These are phyloP conservation scores for Dinochytrium kinnereticum DNA, from an alignment of 371 early-diverging fungal genomes.

Conservation along the genomic window DNA sequence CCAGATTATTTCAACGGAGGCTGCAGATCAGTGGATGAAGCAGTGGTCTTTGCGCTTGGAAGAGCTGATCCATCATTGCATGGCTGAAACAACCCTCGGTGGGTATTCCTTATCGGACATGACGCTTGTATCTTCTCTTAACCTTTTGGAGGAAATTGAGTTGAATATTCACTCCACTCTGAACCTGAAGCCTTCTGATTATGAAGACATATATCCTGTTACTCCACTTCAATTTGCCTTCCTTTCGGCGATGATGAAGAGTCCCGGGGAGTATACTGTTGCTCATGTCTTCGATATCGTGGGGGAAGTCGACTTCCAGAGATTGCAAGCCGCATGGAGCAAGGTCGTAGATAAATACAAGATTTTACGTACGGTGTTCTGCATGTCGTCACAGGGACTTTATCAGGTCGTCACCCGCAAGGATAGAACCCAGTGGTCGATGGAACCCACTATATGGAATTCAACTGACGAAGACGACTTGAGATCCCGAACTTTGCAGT, in stretches of 20 bases:
- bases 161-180: neutral
- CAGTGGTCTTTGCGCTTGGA: neutral
- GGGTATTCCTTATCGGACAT: constrained; percentile 4
- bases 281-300: constrained; percentile 6
- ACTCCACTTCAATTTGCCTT: constrained; percentile 32
- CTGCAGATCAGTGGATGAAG: neutral
- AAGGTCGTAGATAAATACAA: neutral
- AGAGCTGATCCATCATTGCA: constrained; percentile 8
- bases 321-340: neutral
- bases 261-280: constrained; percentile 24
- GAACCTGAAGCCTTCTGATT: neutral
- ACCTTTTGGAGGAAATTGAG: neutral
- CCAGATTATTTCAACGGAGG: neutral
- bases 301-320: constrained; percentile 9
- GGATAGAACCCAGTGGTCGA: constrained; percentile 7
- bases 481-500: neutral
- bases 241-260: constrained; percentile 20
- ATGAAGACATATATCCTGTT: constrained; percentile 33
- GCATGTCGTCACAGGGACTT: neutral
- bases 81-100: neutral
- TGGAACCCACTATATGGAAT: neutral
- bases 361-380: constrained; percentile 9
- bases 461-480: neutral
- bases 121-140: constrained; percentile 9
- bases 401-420: neutral